Evolutionary conservation across 1,139 yeast genomes (phyloP), one percentile per base, ranked within the genome.

Genomic region (Candida gigantensis): DNA sequence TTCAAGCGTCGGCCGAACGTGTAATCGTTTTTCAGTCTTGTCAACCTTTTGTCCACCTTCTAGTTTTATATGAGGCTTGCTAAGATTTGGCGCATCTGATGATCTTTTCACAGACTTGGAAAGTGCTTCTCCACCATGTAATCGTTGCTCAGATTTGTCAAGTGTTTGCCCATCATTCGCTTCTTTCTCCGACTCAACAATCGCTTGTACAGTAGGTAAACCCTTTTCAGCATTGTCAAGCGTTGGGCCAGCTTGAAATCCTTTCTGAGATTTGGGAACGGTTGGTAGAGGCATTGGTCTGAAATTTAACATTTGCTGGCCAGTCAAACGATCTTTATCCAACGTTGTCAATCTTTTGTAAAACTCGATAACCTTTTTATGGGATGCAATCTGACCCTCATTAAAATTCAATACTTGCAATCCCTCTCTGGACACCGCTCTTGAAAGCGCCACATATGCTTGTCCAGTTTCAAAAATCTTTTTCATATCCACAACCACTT

Each of bases 381-480:
- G 85, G 0, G 88, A 79, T 48, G 59, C 66, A 5, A 86, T 81
- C 48, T 75, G 79, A 2, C 56, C 50, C 27, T 70, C 72, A 39
- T 76, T 69, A 55, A 89, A 89, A 47, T 87, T 83, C 36, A 79
- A 56, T 1, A 89, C 86, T 50, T 87, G 95, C 28, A 89, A 63
- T 0, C 95, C 95, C 2, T 77, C 78, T 51, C 95, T 68, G 5
- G 84, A 77, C 1, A 81, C 84, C 1, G 96, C 97, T 55, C 97
- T 74, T 2, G 95, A 84, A 24, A 90, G 66, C 0, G 97, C 97
- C 20, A 90, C 97, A 57, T 92, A 92, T 0, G 96, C 95, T 58
- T 92, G 98, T 0, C 98, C 98, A 44, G 80, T 84, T 54, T 90
- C 98, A 60, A 92, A 92, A 0, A 85, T 81, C 41, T 72, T 69